Conservation (phyloP, 306 rosid genomes). For the Lathyrus aphaca region DNA sequence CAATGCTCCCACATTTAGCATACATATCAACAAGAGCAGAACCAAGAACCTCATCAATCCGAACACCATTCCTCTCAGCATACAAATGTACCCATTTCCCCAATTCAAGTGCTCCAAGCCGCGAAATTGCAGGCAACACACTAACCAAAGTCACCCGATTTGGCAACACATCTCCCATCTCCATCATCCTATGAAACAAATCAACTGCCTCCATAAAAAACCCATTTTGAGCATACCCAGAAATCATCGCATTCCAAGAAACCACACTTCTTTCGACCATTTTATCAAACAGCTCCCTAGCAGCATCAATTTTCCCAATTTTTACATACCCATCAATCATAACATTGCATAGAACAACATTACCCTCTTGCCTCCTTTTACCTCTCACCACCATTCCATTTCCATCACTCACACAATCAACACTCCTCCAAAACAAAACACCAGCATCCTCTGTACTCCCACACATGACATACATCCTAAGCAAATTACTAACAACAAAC, state of each 20-base stretch:
- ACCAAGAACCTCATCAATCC: slow-evolving; percentile 68
- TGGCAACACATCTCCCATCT: slow-evolving; percentile 49
- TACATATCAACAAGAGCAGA: slow-evolving; percentile 83
- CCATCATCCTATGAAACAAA: slow-evolving; percentile 67
- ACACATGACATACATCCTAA: slow-evolving; percentile 77
- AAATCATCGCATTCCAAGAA: slow-evolving; percentile 80
- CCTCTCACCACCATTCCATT: slow-evolving; percentile 31
- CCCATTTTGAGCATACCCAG: slow-evolving; percentile 73
- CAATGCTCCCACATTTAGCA: slow-evolving; percentile 73
- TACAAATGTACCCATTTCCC: slow-evolving; percentile 81
- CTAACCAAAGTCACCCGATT: slow-evolving; percentile 78
- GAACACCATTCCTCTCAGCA: slow-evolving; percentile 54
- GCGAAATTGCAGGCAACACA: slow-evolving; percentile 69
- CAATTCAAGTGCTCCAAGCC: slow-evolving; percentile 69
- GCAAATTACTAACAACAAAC: slow-evolving; percentile 64
- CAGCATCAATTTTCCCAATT: slow-evolving; percentile 54
- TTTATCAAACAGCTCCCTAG: slow-evolving; percentile 56
- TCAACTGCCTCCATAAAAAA: slow-evolving; percentile 59
- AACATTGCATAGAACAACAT: slow-evolving; percentile 74
- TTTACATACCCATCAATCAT: slow-evolving; percentile 68
- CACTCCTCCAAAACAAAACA: slow-evolving; percentile 55
- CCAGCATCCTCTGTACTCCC: slow-evolving; percentile 59
- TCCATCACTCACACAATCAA: slow-evolving; percentile 32
- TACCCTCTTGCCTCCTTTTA: slow-evolving; percentile 56
- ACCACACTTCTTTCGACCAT: slow-evolving; percentile 72